These are phyloP conservation scores for Trichothecium roseum DNA, from an alignment of 2,329 filamentous ascomycete species.

Conservation along the genomic window DNA sequence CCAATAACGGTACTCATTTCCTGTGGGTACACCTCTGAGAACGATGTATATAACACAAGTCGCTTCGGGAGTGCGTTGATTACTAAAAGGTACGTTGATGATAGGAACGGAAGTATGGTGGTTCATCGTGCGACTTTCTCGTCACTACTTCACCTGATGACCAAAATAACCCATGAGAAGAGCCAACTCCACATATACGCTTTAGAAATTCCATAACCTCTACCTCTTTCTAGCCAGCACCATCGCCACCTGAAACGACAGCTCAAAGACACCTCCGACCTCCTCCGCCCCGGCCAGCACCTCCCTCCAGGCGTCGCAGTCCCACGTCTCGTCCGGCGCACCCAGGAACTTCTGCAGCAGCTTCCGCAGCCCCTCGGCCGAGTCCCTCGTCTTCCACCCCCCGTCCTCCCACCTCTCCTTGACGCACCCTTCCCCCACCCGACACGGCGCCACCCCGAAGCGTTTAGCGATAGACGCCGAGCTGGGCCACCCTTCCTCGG, in stretches of 20 bases:
- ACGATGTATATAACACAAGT: too few relatives aligned
- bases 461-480: background rate
- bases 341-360: constrained; percentile 1
- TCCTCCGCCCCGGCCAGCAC: background rate
- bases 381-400: background rate
- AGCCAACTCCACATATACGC: too few relatives aligned
- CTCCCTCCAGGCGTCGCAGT: background rate
- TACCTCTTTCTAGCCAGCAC: background rate
- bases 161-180: too few relatives aligned
- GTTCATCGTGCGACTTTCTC: too few relatives aligned
- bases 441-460: background rate
- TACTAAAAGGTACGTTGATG: too few relatives aligned
- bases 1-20: too few relatives aligned
- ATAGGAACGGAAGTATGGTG: too few relatives aligned
- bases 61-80: too few relatives aligned
- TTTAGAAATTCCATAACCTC: too few relatives aligned
- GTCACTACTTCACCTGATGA: too few relatives aligned
- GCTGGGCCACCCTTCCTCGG: background rate
- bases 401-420: constrained; percentile 1
- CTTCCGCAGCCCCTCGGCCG: background rate
- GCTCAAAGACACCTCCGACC: background rate
- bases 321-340: background rate
- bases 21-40: too few relatives aligned
- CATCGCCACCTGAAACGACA: background rate
- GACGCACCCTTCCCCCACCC: background rate